Evolutionary conservation across 352 stramenopile species (phyloP).

Genomic region (Peronospora belbahrii): DNA sequence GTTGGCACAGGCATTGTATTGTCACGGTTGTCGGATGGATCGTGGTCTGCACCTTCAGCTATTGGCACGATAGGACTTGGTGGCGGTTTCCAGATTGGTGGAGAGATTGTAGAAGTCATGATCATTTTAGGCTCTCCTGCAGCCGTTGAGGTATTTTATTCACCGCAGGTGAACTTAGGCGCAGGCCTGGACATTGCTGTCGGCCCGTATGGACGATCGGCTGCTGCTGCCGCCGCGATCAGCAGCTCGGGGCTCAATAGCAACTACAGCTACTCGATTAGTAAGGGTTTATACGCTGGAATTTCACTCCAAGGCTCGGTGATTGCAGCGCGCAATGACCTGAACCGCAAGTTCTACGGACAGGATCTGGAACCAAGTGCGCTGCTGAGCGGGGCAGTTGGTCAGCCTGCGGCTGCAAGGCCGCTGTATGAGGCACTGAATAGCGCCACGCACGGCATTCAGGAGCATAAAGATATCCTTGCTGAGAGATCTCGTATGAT

Average conservation of each 20-base stretch:
- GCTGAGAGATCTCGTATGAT: constrained; percentile 32
- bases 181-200: constrained; percentile 80
- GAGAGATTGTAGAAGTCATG: constrained; percentile 87
- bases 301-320: constrained; percentile 85
- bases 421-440: constrained; percentile 56
- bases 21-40: constrained; percentile 49
- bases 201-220: constrained; percentile 74
- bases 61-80: constrained; percentile 80
- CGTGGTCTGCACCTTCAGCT: constrained; percentile 84
- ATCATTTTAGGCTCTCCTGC: constrained; percentile 86
- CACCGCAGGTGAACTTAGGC: constrained; percentile 78
- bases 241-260: constrained; percentile 45
- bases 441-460: constrained; percentile 33
- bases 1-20: constrained; percentile 76
- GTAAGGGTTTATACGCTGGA: constrained; percentile 86
- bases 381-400: constrained; percentile 37
- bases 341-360: constrained; percentile 92
- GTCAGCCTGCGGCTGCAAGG: constrained; percentile 33
- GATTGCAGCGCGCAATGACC: constrained; percentile 67
- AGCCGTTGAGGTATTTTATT: constrained; percentile 80
- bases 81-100: constrained; percentile 77
- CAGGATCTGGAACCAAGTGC: constrained; percentile 38
- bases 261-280: constrained; percentile 89
- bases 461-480: constrained; percentile 31
- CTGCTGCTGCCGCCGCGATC: constrained; percentile 45